Evolutionary conservation across 768 basidiomycete genomes (phyloP), one percentile per base, ranked within the genome.

Genomic region (Hypholoma fasciculare): DNA sequence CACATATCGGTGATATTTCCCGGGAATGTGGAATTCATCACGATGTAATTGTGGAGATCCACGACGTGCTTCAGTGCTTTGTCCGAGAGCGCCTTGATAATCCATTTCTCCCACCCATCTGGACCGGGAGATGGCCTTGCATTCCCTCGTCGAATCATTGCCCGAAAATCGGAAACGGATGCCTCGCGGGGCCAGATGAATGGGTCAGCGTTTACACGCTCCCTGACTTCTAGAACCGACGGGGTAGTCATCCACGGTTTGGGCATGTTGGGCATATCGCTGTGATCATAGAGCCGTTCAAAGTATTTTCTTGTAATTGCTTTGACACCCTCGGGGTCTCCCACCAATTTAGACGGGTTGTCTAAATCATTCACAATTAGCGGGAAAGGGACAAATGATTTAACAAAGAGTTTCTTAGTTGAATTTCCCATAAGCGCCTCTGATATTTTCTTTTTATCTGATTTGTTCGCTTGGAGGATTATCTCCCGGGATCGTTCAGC

Each of bases 71-170:
- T 7, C 1, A 74, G 60, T 0, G 65, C 60, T 0, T 26, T 1
- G 43, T 73, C 71, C 0, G 63, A 64, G 0, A 75, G 61, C 1
- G 58, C n/a, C 23, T 66, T 66, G 1, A 73, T 37, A 9, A 56
- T 61, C 74, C 74, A 75, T 59, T 75, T 74, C 59, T 74, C 72
- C 73, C 72, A 72, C 14, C 61, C 61, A 57, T 74, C 73, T 1
- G 69, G 70, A 0, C 71, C 72, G 0, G 72, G 73, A 0, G 69
- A 48, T 1, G 72, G 73, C 2, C 65, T 59, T 3, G 57, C 30
- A 46, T 74, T 74, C 0, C 73, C 73, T 44, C 59, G 61, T 0
- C 59, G 53, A 0, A 73, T 52, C 34, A 75, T 38, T 0, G 60
- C 60, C 7, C 69, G 61, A 37, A 69, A 62, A 0, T 69, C 52